Conservation (phyloP, 2,329 filamentous ascomycete species). For the Byssochlamys sp. region DNA sequence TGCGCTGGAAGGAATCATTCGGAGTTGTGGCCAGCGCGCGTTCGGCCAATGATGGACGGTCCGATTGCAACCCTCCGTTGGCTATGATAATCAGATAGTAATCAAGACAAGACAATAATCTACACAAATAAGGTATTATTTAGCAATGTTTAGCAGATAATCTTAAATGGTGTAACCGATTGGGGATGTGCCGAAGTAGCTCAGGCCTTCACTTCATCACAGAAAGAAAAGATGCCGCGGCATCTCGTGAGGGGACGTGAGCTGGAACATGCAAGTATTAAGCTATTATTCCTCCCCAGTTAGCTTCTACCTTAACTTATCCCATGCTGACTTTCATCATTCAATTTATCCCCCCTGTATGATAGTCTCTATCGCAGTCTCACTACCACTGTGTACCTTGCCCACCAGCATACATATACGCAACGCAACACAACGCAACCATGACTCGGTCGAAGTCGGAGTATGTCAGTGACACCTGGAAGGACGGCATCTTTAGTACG, state of each 20-base stretch:
- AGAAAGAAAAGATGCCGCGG: background rate
- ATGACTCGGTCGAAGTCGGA: background rate
- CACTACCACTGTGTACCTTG: background rate
- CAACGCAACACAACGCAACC: background rate
- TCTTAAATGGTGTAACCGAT: background rate
- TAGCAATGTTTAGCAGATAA: too few relatives aligned
- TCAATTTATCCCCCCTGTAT: background rate
- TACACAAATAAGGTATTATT: too few relatives aligned
- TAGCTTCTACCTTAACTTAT: background rate
- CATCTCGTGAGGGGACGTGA: background rate
- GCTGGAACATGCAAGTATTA: background rate
- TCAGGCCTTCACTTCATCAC: background rate
- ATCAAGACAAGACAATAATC: too few relatives aligned
- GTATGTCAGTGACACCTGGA: constrained; percentile 66
- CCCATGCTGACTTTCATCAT: background rate
- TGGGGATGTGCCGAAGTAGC: background rate
- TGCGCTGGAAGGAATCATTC: background rate
- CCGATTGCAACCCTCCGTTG: background rate
- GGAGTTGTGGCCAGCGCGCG: background rate
- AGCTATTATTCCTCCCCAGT: background rate
- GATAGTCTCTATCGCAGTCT: background rate
- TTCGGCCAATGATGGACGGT: background rate
- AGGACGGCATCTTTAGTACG: constrained; percentile 74
- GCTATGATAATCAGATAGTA: background rate
- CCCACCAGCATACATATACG: too few relatives aligned